Base-by-base conservation (phyloP, 495 filamentous ascomycete species). In the Cercophora scortea region DNA sequence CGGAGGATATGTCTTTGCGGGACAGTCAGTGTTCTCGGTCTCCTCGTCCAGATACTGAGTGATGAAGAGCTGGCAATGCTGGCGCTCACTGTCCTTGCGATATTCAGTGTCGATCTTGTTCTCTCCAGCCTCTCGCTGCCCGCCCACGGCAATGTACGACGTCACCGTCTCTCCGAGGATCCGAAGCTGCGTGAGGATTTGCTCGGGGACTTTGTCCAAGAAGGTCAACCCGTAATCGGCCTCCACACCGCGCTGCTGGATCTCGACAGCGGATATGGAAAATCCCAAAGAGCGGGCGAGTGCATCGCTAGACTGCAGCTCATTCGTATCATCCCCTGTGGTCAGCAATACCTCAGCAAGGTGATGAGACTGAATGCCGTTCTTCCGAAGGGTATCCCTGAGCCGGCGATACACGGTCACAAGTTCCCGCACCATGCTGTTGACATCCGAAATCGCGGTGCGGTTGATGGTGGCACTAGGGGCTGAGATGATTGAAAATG, bases 211-310 rank as follows among this genome's bases (percentile, higher is more conserved):
- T 59, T 84, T 90, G 54, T 91, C 87, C n/a, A 97, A 62, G 34
- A 96, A 70, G 0, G 86, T 91, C 58, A 77, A 74, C 16, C 87
- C 87, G 35, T 82, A 80, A 40, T 89, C 82, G 4, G 87, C 84
- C 51, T 88, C 85, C 2, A 90, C 72, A 12, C 94, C 93, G 48
- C 93, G 86, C 62, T 96, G 92, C 42, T 89, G 82, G 51, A 99
- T 96, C 66, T 99, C 93, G 6, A 87, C 82, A 0, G 89, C 83
- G 2, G 92, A 82, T 47, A 99, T 91, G n/a, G 92, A 90, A 67
- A 79, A 89, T 0, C 90, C 93, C 15, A 97, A 82, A 41, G 83
- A 79, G 45, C 74, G 75, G 35, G 88, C 84, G 41, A 97, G 63
- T 0, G 81, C 80, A 57, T 91, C 86, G 8, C 80, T 85, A 39